Conservation (phyloP, 2,329 filamentous ascomycete species). For the Madurella mycetomatis region DNA sequence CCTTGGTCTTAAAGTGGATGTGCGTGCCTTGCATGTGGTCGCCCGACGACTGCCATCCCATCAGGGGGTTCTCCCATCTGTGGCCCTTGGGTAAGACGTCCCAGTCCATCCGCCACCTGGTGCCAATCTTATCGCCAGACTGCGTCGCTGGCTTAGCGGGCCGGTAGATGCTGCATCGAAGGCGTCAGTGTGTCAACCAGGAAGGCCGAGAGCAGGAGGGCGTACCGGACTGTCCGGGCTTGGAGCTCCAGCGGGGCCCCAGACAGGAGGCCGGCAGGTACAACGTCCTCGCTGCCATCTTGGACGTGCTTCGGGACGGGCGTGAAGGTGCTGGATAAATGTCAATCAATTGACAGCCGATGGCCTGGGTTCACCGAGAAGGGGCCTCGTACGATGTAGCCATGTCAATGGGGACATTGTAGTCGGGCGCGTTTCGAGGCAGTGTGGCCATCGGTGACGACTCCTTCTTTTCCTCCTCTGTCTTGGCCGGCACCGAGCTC, state of each 20-base stretch:
- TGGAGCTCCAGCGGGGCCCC: constrained; percentile 92
- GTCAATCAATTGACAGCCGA: constrained; percentile 10
- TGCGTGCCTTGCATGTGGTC: constrained; percentile 94
- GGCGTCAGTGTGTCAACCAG: not conserved
- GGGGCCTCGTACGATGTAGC: constrained; percentile 71
- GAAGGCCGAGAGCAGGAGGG: constrained; percentile 6
- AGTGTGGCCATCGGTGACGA: constrained; percentile 36
- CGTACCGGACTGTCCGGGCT: constrained; percentile 86
- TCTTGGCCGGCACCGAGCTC: constrained; percentile 43
- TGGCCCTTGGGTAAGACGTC: constrained; percentile 88
- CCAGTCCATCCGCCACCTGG: constrained; percentile 98
- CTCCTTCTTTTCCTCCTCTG: constrained; percentile 33
- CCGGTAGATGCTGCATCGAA: constrained; percentile 71
- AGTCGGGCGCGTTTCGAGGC: constrained; percentile 69
- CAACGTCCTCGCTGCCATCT: constrained; percentile 79
- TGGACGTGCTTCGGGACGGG: constrained; percentile 85
- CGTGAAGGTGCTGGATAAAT: constrained; percentile 67
- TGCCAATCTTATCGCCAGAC: constrained; percentile 79
- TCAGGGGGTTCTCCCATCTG: constrained; percentile 96
- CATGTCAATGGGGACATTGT: constrained; percentile 75
- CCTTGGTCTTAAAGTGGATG: constrained; percentile 85
- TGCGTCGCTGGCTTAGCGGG: constrained; percentile 93
- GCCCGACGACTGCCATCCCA: constrained; percentile 96
- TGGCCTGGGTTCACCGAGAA: not conserved
- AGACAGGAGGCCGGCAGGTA: constrained; percentile 81